Evolutionary conservation across 192 early-diverging fungal species (phyloP).

Genomic region (Cladochytrium replicatum): DNA sequence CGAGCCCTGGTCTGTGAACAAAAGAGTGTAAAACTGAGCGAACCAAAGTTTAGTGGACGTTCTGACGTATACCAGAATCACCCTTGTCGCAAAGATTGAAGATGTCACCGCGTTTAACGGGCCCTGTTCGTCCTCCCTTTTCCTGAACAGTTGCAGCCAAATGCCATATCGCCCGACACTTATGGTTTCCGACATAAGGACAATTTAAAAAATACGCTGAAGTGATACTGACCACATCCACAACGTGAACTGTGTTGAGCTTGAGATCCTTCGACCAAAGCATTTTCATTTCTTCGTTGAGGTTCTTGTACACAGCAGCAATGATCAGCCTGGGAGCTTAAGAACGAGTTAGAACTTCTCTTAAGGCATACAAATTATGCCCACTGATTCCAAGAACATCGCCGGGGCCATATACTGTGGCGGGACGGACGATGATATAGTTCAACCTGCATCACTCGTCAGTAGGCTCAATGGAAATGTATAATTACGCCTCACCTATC

Average conservation of each 20-base stretch:
- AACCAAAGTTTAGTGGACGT: background rate
- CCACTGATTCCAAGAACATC: conserved; percentile 70
- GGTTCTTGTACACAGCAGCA: conserved; percentile 74
- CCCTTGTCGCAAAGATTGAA: conserved; percentile 83
- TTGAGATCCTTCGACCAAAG: conserved; percentile 88
- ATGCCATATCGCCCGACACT: too few relatives aligned
- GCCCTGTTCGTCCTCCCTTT: conserved; percentile 30
- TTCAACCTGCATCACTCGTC: conserved; percentile 41
- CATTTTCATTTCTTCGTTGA: conserved; percentile 82
- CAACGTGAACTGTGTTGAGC: conserved; percentile 91
- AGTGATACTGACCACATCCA: conserved; percentile 52
- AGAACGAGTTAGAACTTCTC: background rate
- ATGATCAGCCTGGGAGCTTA: conserved; percentile 85
- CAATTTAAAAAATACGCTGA: background rate
- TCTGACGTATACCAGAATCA: conserved; percentile 61
- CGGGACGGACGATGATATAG: conserved; percentile 74
- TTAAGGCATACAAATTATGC: conserved; percentile 7
- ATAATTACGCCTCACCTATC: conserved; percentile 38
- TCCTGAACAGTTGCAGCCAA: conserved; percentile 38
- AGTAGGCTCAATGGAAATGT: conserved; percentile 1
- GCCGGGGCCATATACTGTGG: conserved; percentile 77
- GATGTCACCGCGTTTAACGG: conserved; percentile 32
- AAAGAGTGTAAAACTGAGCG: background rate
- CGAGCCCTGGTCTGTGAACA: conserved; percentile 57
- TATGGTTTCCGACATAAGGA: background rate